phyloP scores from a whole-genome alignment of 495 filamentous ascomycete species.

The Neurospora cerealis region DNA sequence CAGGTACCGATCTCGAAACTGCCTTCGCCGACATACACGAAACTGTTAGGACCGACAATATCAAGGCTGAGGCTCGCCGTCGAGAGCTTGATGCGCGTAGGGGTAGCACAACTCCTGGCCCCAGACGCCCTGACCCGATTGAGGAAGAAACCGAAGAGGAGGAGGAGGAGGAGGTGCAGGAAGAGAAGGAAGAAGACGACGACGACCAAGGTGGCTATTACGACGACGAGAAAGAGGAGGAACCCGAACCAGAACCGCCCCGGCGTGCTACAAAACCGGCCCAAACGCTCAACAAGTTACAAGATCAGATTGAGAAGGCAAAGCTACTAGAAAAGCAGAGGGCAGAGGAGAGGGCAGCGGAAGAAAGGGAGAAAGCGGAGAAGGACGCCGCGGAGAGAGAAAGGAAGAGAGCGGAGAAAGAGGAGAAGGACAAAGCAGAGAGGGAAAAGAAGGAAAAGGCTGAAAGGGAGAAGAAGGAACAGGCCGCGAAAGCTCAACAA shows the following conservation, averaged over 20 bases:
- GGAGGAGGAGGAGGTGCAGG: not conserved
- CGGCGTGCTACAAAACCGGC: not conserved
- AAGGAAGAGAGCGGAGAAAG: not conserved
- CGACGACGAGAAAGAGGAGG: not conserved
- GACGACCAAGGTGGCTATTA: not conserved
- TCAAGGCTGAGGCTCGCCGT: constrained; percentile 5
- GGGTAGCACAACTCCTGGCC: not conserved
- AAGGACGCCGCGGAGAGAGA: not conserved
- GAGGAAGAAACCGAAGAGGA: not conserved
- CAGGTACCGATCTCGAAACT: constrained; percentile 5
- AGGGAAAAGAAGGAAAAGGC: not conserved
- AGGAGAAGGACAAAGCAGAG: not conserved
- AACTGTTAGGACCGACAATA: constrained; percentile 10
- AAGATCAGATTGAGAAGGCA: not conserved
- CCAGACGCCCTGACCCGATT: not conserved
- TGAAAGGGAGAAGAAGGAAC: not conserved
- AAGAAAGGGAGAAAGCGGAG: not conserved
- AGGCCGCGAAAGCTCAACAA: not conserved
- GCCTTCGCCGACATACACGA: constrained; percentile 11
- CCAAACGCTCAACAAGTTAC: not conserved
- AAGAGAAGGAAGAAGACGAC: not conserved
- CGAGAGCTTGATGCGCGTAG: not conserved
- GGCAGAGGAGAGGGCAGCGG: not conserved
- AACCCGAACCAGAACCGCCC: not conserved
- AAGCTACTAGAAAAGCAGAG: not conserved